A percentile compares a stretch with the other conserved stretches of the same genome.
Evolutionary conservation across 305 asterid species (phyloP).

Genomic region (Striga hermonthica): DNA sequence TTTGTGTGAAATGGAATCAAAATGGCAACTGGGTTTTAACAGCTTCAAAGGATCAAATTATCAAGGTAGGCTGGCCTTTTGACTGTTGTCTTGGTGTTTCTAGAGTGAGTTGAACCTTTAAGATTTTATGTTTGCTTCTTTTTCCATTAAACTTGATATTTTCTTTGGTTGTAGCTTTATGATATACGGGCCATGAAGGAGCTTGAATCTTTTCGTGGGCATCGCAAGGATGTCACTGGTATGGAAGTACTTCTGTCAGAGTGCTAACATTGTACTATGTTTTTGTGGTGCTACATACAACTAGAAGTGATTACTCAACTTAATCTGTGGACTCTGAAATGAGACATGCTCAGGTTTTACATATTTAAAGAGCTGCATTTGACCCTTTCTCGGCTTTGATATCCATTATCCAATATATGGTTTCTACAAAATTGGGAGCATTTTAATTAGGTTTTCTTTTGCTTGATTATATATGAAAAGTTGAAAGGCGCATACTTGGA

Average conservation of each 20-base stretch:
- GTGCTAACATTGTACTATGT: constrained; percentile 9
- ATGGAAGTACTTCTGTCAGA: constrained; percentile 31
- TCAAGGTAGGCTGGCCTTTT: constrained; percentile 55
- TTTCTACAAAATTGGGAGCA: constrained; percentile 25
- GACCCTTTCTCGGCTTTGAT: constrained; percentile 3
- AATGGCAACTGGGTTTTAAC: constrained; percentile 99
- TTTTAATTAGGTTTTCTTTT: not conserved
- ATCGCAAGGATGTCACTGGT: constrained; percentile 92
- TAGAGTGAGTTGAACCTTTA: constrained; percentile 26
- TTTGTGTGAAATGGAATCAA: constrained; percentile 90
- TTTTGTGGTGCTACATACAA: constrained; percentile 3
- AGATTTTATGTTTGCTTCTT: constrained; percentile 23
- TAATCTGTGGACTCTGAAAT: constrained; percentile 19
- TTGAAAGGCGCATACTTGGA: constrained; percentile 11
- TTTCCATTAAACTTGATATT: constrained; percentile 24
- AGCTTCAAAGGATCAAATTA: constrained; percentile 94
- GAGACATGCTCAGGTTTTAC: constrained; percentile 18
- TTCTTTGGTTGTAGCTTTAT: constrained; percentile 60
- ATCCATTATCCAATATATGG: constrained; percentile 11
- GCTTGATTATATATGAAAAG: constrained; percentile 19
- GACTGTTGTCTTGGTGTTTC: constrained; percentile 14
- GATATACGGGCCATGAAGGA: constrained; percentile 99
- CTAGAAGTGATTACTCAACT: constrained; percentile 22
- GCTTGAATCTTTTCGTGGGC: constrained; percentile 96
- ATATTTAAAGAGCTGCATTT: constrained; percentile 23